phyloP scores from a whole-genome alignment of 352 stramenopile genomes.

The Phytophthora tubulina region DNA sequence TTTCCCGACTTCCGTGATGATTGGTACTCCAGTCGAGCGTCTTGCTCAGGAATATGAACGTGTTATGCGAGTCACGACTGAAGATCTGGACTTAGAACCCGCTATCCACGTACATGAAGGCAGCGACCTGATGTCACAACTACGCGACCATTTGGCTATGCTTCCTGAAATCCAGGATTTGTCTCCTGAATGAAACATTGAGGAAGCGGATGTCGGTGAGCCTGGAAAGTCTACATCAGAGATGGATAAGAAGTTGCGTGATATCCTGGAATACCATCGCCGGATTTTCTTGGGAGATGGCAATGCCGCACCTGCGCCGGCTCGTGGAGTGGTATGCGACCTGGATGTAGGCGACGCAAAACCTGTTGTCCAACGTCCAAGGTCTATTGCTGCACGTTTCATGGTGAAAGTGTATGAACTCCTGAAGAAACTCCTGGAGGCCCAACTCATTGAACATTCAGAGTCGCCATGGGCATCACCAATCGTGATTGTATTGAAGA shows the following conservation, averaged over 20 bases:
- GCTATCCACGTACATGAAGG: neutral
- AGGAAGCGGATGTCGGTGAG: neutral
- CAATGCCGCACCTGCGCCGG: neutral
- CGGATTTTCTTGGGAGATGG: neutral
- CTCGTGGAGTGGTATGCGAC: neutral
- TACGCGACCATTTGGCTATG: too few relatives aligned
- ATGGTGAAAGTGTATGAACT: neutral
- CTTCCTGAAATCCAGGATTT: neutral
- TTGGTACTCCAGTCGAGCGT: too few relatives aligned
- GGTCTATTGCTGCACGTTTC: neutral
- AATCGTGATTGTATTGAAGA: too few relatives aligned
- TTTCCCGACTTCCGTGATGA: too few relatives aligned
- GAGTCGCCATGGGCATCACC: neutral
- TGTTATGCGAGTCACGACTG: too few relatives aligned
- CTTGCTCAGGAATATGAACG: too few relatives aligned
- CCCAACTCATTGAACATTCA: neutral
- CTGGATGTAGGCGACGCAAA: neutral
- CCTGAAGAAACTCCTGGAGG: neutral
- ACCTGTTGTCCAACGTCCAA: neutral
- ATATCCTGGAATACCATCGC: neutral
- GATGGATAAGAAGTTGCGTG: neutral
- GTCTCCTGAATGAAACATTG: neutral
- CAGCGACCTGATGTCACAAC: neutral
- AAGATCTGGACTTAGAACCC: too few relatives aligned
- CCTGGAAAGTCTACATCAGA: neutral